A percentile compares a stretch with the other conserved stretches of the same genome.
Evolutionary conservation across 139 green algal species (phyloP).

Genomic region (Chlamydomonas urium): DNA sequence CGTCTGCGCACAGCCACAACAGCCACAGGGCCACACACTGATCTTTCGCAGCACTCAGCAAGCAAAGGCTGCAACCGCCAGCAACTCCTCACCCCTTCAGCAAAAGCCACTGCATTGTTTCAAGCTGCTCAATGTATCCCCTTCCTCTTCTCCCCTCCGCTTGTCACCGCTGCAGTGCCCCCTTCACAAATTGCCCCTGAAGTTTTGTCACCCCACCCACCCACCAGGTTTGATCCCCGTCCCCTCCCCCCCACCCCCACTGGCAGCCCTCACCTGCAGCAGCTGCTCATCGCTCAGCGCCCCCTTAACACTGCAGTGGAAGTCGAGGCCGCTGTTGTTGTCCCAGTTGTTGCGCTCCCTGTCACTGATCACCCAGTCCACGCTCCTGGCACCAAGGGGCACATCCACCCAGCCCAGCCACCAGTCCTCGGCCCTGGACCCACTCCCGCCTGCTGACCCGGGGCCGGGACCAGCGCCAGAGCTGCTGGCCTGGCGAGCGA

Average conservation of each 20-base stretch:
- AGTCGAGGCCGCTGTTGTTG: conserved; percentile 77
- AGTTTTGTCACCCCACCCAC: background rate
- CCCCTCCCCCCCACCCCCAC: background rate
- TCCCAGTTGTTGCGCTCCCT: conserved; percentile 64
- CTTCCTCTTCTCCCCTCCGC: background rate
- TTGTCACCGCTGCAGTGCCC: background rate
- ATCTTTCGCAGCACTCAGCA: too few species aligned
- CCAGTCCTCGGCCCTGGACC: background rate
- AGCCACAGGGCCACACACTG: too few species aligned
- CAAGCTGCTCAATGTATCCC: background rate
- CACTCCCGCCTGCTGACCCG: too few species aligned
- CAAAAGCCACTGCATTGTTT: background rate
- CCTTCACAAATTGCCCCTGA: background rate
- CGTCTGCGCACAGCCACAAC: too few species aligned
- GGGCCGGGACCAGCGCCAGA: too few species aligned
- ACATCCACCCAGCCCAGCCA: conserved; percentile 43
- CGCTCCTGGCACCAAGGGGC: conserved; percentile 43
- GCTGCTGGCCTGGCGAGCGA: too few species aligned
- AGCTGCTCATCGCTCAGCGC: background rate
- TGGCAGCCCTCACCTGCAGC: conserved; percentile 28
- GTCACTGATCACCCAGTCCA: conserved; percentile 82
- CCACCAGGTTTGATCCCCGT: background rate
- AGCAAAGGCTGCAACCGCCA: too few species aligned
- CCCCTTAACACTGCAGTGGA: conserved; percentile 42
- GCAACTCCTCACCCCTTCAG: too few species aligned